Conservation (phyloP, 2,329 filamentous ascomycete genomes). For the Lojkania enalia region DNA sequence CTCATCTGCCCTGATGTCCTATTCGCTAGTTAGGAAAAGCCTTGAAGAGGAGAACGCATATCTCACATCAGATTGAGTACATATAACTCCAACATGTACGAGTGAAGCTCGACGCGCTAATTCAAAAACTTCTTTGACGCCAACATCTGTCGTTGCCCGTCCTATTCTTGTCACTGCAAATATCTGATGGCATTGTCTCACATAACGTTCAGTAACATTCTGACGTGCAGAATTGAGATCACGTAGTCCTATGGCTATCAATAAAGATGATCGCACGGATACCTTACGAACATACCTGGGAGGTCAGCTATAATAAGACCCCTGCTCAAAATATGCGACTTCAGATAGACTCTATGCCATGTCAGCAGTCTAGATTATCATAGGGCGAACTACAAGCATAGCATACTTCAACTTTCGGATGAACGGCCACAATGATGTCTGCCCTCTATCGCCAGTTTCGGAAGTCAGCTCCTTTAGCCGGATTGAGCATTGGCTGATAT, state of each 20-base stretch:
- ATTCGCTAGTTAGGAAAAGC: not conserved
- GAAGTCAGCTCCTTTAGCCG: slow-evolving; percentile 46
- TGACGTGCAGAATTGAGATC: slow-evolving; percentile 52
- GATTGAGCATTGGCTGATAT: slow-evolving; percentile 43
- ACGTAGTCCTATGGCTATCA: slow-evolving; percentile 52
- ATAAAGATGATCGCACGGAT: too few species aligned
- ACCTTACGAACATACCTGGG: slow-evolving; percentile 51
- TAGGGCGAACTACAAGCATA: too few species aligned
- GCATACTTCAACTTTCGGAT: slow-evolving; percentile 50
- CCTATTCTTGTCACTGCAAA: slow-evolving; percentile 51
- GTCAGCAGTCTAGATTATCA: not conserved
- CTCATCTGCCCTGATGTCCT: slow-evolving; percentile 15
- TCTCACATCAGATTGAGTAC: slow-evolving; percentile 35
- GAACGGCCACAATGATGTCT: slow-evolving; percentile 49
- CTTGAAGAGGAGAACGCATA: slow-evolving; percentile 13
- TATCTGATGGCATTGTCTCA: slow-evolving; percentile 53
- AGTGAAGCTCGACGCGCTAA: slow-evolving; percentile 45
- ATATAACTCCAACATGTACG: slow-evolving; percentile 33
- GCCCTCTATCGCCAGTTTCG: slow-evolving; percentile 21
- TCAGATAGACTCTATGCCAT: slow-evolving; percentile 48
- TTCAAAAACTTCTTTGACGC: slow-evolving; percentile 48
- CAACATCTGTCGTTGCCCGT: slow-evolving; percentile 48
- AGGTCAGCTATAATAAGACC: slow-evolving; percentile 55
- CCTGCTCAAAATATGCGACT: slow-evolving; percentile 53
- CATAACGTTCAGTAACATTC: slow-evolving; percentile 51